These are phyloP conservation scores for Colletotrichum destructivum DNA, from an alignment of 2,329 filamentous ascomycete genomes.

Conservation along the genomic window DNA sequence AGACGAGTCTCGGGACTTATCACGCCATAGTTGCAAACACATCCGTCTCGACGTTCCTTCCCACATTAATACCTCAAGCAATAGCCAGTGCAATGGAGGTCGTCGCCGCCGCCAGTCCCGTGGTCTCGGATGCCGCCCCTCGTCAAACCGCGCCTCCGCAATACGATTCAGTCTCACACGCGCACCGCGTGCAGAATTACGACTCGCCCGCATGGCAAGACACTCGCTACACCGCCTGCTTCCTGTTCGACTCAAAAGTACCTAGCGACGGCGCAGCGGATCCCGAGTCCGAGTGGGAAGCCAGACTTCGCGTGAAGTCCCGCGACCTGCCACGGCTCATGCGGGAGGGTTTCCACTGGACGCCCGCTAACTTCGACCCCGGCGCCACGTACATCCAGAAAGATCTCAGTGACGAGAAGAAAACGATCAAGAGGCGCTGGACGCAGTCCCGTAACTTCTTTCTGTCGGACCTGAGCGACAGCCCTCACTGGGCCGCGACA, in stretches of 20 bases:
- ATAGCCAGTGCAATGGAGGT: not conserved
- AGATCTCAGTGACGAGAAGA: not conserved
- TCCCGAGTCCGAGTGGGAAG: not conserved
- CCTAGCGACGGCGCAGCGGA: not conserved
- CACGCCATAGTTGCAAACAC: too few species aligned
- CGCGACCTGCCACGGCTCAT: constrained; percentile 6
- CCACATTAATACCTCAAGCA: not conserved
- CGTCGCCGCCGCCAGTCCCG: too few species aligned
- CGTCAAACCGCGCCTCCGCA: not conserved
- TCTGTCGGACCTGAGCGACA: not conserved
- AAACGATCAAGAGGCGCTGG: not conserved
- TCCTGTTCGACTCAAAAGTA: not conserved
- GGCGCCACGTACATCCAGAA: not conserved
- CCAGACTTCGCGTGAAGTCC: not conserved
- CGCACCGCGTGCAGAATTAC: not conserved
- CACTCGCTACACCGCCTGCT: not conserved
- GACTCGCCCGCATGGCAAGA: not conserved
- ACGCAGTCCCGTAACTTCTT: constrained; percentile 7
- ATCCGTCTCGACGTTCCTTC: not conserved
- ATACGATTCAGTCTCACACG: not conserved
- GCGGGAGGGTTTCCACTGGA: constrained; percentile 29
- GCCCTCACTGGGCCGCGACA: constrained; percentile 1
- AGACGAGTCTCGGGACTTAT: too few species aligned
- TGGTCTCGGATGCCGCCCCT: not conserved
- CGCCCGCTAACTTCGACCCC: not conserved